Evolutionary conservation across 768 basidiomycete species (phyloP).

Genomic region (Paxillus rubicundulus): DNA sequence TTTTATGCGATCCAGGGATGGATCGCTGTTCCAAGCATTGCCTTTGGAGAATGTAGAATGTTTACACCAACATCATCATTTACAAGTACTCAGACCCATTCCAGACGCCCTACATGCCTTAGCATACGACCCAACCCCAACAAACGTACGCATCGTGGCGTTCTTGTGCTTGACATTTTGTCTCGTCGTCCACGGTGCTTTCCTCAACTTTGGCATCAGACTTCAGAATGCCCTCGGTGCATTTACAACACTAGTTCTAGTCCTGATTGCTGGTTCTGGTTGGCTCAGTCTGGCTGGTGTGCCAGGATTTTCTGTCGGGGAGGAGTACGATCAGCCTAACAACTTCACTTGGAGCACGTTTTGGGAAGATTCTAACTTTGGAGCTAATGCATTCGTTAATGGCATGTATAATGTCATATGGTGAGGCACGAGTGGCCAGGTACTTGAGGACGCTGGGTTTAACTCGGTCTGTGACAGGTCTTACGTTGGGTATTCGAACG

Average conservation of each 20-base stretch:
- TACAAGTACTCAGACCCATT: neutral
- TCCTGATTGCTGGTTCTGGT: conserved; percentile 51
- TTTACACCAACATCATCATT: neutral
- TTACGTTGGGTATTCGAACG: conserved; percentile 70
- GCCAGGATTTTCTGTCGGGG: conserved; percentile 47
- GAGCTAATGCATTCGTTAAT: conserved; percentile 57
- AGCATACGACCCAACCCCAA: conserved; percentile 41
- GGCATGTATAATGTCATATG: conserved; percentile 73
- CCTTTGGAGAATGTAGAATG: conserved; percentile 68
- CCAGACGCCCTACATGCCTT: conserved; percentile 61
- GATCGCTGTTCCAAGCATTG: conserved; percentile 56
- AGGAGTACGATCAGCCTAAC: conserved; percentile 50
- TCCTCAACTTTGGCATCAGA: conserved; percentile 52
- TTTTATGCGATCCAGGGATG: conserved; percentile 43
- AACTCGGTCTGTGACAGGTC: conserved; percentile 43
- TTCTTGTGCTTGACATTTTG: conserved; percentile 56
- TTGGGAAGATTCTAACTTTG: conserved; percentile 61
- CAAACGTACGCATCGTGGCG: conserved; percentile 51
- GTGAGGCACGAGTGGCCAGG: conserved; percentile 30
- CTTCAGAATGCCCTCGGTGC: conserved; percentile 63
- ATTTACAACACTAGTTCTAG: conserved; percentile 58
- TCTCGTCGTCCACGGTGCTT: conserved; percentile 54
- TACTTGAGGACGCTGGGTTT: neutral
- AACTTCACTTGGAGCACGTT: conserved; percentile 60
- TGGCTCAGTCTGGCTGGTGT: conserved; percentile 48